Base-by-base conservation (phyloP, 1,284 basidiomycete genomes). In the Puccinia horiana region DNA sequence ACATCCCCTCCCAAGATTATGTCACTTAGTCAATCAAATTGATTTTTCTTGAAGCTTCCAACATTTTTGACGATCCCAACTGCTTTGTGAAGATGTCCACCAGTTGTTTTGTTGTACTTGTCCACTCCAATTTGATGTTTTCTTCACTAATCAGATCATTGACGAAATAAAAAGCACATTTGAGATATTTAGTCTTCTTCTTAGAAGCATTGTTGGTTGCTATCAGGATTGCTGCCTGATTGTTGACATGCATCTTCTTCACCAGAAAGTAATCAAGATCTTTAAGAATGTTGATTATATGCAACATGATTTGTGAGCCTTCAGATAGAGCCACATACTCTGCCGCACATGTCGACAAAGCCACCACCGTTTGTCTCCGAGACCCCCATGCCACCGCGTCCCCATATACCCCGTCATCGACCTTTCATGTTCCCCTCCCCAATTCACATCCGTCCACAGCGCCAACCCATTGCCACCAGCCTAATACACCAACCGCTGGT, bases 341-440 rank as follows among this genome's bases (percentile, higher is more conserved):
- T 2, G 52, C 52, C 20, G 52, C 52, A 8, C 52, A 54, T 2
- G 52, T 54, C 2, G 52, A 54, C 1, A 54, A 6, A n/a, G 52
- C 52, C 52, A 54, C 52, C 2, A 54, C 52, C 2, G 16, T n/a
- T 54, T 54, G 52, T 8, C 16, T 18, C n/a, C 32, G 26, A 29
- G 32, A 65, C 29, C 63, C 63, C 63, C 63, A 65, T 18, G 29
- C 12, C 8, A 65, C 32, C 8, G 18, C 5, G 63, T 65, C 32
- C 5, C 32, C 63, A 29, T 35, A 11, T 16, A 65, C 0, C 63
- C 40, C 20, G 63, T 35, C 1, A 26, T 65, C 14, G 11, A 35
- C 40, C 63, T 16, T 65, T 65, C 40, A 23, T 65, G 32, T 65
- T 65, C 63, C 18, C 63, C 63, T 1, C 63, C 63, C 63, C 63